phyloP scores from a whole-genome alignment of 805 yeast species.

The Lipomyces lipofer region DNA sequence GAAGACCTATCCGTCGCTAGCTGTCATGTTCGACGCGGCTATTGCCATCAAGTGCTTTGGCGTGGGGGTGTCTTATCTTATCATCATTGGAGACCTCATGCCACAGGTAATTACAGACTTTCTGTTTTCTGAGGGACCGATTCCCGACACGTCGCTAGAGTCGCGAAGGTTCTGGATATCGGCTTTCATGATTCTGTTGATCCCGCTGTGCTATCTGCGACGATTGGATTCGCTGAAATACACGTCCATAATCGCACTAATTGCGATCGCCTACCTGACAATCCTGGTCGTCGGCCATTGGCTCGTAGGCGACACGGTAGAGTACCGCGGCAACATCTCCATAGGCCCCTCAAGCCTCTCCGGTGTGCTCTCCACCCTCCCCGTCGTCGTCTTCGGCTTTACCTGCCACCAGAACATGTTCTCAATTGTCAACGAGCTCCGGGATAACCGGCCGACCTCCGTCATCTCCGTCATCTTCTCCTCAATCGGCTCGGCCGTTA shows the following conservation, averaged over 20 bases:
- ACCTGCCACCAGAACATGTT: conserved; percentile 97
- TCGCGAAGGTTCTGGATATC: conserved; percentile 51
- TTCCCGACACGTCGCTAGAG: conserved; percentile 11
- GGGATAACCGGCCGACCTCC: conserved; percentile 51
- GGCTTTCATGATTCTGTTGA: conserved; percentile 48
- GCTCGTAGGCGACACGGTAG: conserved; percentile 55
- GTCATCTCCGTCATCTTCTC: conserved; percentile 50
- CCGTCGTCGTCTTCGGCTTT: conserved; percentile 91
- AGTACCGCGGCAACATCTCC: conserved; percentile 52
- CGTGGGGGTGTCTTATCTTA: conserved; percentile 71
- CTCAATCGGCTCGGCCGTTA: conserved; percentile 61
- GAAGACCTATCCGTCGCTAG: conserved; percentile 66
- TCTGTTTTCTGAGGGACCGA: conserved; percentile 20
- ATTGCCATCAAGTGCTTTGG: conserved; percentile 79
- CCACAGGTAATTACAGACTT: conserved; percentile 48
- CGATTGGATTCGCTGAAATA: conserved; percentile 80
- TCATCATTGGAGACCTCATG: conserved; percentile 73
- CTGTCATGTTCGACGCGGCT: conserved; percentile 68
- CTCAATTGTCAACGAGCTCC: conserved; percentile 79
- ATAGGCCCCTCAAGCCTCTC: conserved; percentile 48
- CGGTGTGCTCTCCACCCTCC: conserved; percentile 67
- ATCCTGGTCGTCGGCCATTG: conserved; percentile 73
- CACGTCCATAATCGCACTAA: conserved; percentile 79
- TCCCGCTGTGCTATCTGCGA: conserved; percentile 70
- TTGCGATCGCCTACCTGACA: conserved; percentile 76